phyloP scores from a whole-genome alignment of 2,329 filamentous ascomycete genomes.

The Hyphodiscus sp. region DNA sequence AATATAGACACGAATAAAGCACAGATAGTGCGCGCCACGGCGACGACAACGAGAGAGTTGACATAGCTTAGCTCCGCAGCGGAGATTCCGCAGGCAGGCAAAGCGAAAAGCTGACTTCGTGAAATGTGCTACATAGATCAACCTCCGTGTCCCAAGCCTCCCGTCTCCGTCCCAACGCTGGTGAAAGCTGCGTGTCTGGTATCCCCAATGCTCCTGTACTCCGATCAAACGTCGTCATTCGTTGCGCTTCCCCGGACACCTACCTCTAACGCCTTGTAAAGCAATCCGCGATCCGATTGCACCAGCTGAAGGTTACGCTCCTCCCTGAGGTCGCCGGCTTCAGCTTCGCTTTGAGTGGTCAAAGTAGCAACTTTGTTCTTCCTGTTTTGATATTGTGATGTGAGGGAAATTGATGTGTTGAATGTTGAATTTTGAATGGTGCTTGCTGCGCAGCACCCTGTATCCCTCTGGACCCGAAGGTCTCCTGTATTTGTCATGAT shows the following conservation, averaged over 20 bases:
- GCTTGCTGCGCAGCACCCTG: neutral
- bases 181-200: neutral
- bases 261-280: neutral
- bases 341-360: neutral
- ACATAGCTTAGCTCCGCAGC: neutral
- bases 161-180: neutral
- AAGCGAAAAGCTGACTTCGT: too few species aligned
- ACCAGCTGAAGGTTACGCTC: neutral
- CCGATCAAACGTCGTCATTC: neutral
- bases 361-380: neutral
- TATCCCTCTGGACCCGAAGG: neutral
- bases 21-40: neutral
- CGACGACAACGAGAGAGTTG: neutral
- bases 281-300: too few species aligned
- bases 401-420: neutral
- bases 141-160: too few species aligned
- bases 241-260: conserved; percentile 1
- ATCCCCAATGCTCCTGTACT: neutral
- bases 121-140: too few species aligned
- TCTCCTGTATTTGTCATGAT: conserved; percentile 11
- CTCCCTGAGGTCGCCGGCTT: neutral
- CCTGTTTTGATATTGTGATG: neutral
- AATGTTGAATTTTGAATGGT: neutral
- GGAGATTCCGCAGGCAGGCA: too few species aligned
- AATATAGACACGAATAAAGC: neutral